Base-by-base conservation (phyloP, 768 basidiomycete species). In the Cystobasidium tubakii region DNA sequence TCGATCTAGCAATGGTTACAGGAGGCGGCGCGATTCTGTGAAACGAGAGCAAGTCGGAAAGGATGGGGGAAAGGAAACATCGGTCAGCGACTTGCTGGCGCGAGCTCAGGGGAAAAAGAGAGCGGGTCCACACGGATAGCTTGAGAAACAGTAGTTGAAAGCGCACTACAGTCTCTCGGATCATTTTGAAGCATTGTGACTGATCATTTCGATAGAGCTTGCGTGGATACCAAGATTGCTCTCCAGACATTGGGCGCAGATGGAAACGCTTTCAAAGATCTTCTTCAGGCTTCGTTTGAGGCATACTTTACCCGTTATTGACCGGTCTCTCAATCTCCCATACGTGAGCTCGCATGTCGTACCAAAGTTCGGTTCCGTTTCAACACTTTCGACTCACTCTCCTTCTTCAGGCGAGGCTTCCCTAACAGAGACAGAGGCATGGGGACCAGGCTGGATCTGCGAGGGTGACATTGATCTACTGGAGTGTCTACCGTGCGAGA, bases 381-480 rank as follows among this genome's bases (percentile, higher is more conserved):
- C 63, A 19, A 29, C 39, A 42, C 2, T 21, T 2, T 21, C 63
- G 33, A 69, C 66, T 54, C 29, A 69, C 66, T 69, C 66, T 69
- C 66, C 66, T 54, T 69, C 66, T 69, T 69, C 66, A 23, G 66
- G 44, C 27, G 42, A 27, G 29, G 10, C 27, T n/a, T 69, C 42
- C 17, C 27, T 42, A 44, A 46, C 63, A 6, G 46, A 39, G 10
- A 23, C 57, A 62, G 31, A 33, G 25, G 57, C 27, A n/a, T 50
- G 19, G 10, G 36, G 29, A 29, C 13, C 57, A 39, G 29, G 25
- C 57, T 62, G 57, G 17, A 3, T 62, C 57, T 27, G 33, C 57
- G 27, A 60, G 23, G 57, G 57, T 27, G 57, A 60, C 27, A 60
- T 29, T 15, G 57, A 34, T 60, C 29, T 34, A 29, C 27, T 60